These are phyloP conservation scores for Trichoderma gracile DNA, from an alignment of 2,329 filamentous ascomycete species.

Conservation along the genomic window DNA sequence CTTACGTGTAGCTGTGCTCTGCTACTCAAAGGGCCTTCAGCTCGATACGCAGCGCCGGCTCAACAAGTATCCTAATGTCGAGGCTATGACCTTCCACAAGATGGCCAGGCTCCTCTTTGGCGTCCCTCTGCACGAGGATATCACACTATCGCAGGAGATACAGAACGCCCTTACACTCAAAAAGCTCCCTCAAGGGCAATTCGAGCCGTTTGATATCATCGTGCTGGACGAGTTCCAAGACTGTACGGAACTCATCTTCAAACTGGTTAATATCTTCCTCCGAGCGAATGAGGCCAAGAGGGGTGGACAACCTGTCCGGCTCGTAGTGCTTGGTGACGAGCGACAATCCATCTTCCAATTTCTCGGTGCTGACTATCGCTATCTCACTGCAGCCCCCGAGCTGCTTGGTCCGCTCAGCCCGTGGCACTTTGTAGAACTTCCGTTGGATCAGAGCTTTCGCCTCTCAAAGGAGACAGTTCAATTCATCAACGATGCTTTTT, in stretches of 20 bases:
- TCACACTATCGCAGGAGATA: too few species aligned
- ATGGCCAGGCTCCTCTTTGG: slow-evolving; percentile 9
- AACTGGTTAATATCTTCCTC: too few species aligned
- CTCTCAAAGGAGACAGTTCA: slow-evolving; percentile 31
- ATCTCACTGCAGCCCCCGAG: slow-evolving; percentile 32
- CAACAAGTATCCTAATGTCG: not conserved
- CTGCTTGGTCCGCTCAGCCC: not conserved
- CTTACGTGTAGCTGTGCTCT: slow-evolving; percentile 31
- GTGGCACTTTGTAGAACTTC: not conserved
- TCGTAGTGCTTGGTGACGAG: slow-evolving; percentile 38
- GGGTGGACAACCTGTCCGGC: slow-evolving; percentile 21
- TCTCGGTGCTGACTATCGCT: slow-evolving; percentile 35
- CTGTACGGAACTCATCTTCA: slow-evolving; percentile 30
- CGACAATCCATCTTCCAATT: slow-evolving; percentile 37
- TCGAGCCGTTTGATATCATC: slow-evolving; percentile 35
- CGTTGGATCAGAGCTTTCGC: slow-evolving; percentile 32
- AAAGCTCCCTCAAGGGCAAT: slow-evolving; percentile 29
- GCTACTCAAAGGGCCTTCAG: slow-evolving; percentile 32
- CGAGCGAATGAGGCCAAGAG: too few species aligned
- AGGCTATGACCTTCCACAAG: slow-evolving; percentile 6
- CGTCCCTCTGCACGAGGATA: too few species aligned
- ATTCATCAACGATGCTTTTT: slow-evolving; percentile 36
- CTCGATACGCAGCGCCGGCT: slow-evolving; percentile 4
- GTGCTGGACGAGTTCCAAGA: slow-evolving; percentile 39
- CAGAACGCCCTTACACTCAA: too few species aligned